Evolutionary conservation across 257 asterid genomes (phyloP).

Genomic region (Solanum arcanum): DNA sequence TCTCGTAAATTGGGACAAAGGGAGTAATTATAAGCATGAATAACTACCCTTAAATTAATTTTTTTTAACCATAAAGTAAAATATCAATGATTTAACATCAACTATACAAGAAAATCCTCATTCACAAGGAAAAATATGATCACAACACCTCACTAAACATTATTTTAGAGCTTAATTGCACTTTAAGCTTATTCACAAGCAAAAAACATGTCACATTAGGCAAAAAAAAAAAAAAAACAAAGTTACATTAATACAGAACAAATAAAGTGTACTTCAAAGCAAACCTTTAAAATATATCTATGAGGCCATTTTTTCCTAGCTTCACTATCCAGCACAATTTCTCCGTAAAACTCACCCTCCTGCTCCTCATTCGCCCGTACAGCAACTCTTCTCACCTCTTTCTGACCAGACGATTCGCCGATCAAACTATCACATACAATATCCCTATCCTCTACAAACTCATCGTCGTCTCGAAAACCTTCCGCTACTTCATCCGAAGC

Average conservation of each 20-base stretch:
- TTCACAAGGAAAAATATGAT: no score
- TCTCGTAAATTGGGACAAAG: no score
- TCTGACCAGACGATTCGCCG: background rate
- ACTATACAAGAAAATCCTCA: no score
- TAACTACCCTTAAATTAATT: no score
- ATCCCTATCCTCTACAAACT: background rate
- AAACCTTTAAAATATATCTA: conserved; percentile 22
- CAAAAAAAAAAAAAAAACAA: no score
- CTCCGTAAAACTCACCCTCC: conserved; percentile 9
- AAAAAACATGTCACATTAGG: no score
- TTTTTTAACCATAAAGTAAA: no score
- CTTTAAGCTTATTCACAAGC: no score
- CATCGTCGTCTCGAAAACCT: background rate
- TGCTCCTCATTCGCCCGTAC: background rate
- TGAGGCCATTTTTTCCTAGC: conserved; percentile 50
- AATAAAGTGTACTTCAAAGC: background rate
- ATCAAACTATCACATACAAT: background rate
- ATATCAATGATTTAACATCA: no score
- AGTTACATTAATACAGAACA: background rate
- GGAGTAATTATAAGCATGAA: no score
- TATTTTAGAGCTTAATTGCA: no score
- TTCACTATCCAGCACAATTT: conserved; percentile 22
- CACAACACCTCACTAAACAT: no score
- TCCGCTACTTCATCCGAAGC: background rate
- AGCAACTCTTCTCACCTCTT: background rate